These are phyloP conservation scores for Salix dunnii DNA, from an alignment of 345 rosid species.

Conservation along the genomic window DNA sequence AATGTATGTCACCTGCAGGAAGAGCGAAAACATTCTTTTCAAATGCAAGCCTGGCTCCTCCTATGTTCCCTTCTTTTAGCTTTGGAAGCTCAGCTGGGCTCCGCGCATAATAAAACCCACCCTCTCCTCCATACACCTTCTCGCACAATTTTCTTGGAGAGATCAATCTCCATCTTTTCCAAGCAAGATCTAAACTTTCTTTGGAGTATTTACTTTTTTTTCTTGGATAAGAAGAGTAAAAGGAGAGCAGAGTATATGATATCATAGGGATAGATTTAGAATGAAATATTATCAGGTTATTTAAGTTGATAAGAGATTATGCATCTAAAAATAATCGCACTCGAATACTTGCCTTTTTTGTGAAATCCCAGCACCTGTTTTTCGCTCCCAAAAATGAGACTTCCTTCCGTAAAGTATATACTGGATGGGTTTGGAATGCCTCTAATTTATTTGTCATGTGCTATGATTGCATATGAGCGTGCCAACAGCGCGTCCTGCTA, in stretches of 20 bases:
- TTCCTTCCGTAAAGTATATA: no score
- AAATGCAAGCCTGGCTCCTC: conserved; percentile 80
- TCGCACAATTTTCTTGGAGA: conserved; percentile 67
- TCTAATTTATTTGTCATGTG: no score
- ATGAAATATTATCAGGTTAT: no score
- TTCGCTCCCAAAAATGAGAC: no score
- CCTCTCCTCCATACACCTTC: conserved; percentile 62
- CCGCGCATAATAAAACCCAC: conserved; percentile 81
- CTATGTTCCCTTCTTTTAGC: conserved; percentile 75
- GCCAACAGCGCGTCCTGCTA: no score
- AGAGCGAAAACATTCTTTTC: conserved; percentile 77
- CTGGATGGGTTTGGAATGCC: no score
- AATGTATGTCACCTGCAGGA: conserved; percentile 84
- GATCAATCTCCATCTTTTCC: conserved; percentile 66
- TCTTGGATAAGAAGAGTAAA: background rate
- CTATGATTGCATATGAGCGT: no score
- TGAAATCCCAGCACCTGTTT: no score
- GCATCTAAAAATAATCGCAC: no score
- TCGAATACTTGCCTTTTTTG: no score
- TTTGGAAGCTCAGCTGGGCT: conserved; percentile 73
- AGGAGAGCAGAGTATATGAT: background rate
- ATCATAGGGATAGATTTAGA: background rate
- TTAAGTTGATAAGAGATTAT: no score
- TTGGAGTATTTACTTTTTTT: background rate
- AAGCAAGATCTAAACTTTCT: background rate